A percentile compares a stretch with the other conserved stretches of the same genome.
phyloP scores from a whole-genome alignment of 192 early-diverging fungal genomes.

The Linnemannia zychae region DNA sequence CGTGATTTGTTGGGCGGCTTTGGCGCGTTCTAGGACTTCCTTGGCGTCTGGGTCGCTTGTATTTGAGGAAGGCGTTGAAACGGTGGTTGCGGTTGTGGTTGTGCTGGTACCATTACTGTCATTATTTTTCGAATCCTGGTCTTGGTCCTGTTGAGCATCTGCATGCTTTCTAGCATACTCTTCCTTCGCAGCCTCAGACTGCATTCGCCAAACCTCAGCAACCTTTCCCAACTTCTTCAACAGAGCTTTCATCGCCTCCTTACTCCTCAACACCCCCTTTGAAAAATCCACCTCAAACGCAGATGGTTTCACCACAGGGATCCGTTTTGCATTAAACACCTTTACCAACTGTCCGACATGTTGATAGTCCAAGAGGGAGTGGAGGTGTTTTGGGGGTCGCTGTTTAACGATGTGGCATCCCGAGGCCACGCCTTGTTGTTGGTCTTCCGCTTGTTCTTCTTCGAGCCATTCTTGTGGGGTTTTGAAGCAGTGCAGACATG shows the following conservation, averaged over 20 bases:
- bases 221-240: neutral
- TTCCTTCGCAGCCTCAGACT: neutral
- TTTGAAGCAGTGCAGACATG: neutral
- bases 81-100: neutral
- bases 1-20: conserved; percentile 13
- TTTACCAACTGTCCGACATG: conserved; percentile 45
- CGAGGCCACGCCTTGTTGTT: neutral
- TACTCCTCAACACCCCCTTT: conserved; percentile 11
- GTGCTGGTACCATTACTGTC: neutral
- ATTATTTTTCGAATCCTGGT: neutral
- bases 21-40: neutral
- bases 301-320: conserved; percentile 26
- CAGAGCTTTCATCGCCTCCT: conserved; percentile 8
- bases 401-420: neutral
- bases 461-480: neutral
- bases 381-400: conserved; percentile 33
- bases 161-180: neutral
- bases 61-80: neutral
- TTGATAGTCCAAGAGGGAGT: conserved; percentile 49
- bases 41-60: neutral
- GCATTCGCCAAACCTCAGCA: neutral
- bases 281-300: conserved; percentile 32
- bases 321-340: conserved; percentile 9
- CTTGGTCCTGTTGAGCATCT: neutral
- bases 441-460: neutral